Percentiles rank a stretch among this genome's conserved stretches.
Conservation (phyloP, 352 stramenopile genomes). For the Detonula confervacea region DNA sequence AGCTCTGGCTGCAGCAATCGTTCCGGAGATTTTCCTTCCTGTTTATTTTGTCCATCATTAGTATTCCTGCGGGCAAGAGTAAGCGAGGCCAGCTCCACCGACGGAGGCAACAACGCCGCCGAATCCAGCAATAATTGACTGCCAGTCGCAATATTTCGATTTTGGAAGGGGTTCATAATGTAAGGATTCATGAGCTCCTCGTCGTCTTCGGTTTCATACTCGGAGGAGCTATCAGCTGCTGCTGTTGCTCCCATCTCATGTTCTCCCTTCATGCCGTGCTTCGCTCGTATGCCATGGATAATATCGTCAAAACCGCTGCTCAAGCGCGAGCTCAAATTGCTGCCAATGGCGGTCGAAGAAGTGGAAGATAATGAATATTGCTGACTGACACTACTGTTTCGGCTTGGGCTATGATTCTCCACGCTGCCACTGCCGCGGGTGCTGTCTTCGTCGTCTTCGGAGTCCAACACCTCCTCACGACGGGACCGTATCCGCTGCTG, state of each 20-base stretch:
- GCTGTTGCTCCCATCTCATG: neutral
- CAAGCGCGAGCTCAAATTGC: too few relatives aligned
- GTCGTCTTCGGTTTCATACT: constrained; percentile 20
- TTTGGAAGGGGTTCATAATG: constrained; percentile 39
- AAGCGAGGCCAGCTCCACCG: constrained; percentile 15
- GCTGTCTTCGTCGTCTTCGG: constrained; percentile 10
- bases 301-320: too few relatives aligned
- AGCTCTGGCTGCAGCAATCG: too few relatives aligned
- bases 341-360: too few relatives aligned
- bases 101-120: constrained; percentile 20
- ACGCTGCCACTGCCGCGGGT: neutral
- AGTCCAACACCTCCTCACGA: constrained; percentile 22
- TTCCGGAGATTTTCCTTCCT: too few relatives aligned
- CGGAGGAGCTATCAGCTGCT: neutral
- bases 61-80: neutral
- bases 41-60: too few relatives aligned
- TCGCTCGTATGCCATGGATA: too few relatives aligned
- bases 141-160: neutral
- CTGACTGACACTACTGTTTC: neutral
- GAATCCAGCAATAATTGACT: constrained; percentile 9
- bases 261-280: too few relatives aligned
- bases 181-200: constrained; percentile 51
- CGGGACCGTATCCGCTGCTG: too few relatives aligned
- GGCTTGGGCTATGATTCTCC: neutral
- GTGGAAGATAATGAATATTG: too few relatives aligned